A percentile compares a stretch with the other conserved stretches of the same genome.
phyloP scores from a whole-genome alignment of 2,329 filamentous ascomycete species.

The Paraphoma sp. region DNA sequence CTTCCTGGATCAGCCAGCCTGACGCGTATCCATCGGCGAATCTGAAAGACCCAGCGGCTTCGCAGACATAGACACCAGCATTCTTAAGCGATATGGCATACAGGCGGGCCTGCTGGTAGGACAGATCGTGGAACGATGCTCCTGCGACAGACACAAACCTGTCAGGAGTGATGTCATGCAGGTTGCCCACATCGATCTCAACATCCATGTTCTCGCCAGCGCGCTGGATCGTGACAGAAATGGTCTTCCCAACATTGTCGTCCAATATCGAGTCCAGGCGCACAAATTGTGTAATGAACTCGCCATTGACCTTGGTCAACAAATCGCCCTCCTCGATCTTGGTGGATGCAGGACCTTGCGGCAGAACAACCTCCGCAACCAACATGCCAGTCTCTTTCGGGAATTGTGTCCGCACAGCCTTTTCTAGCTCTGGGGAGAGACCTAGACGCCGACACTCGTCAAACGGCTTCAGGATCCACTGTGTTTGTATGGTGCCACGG shows the following conservation, averaged over 20 bases:
- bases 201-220: conserved; percentile 88
- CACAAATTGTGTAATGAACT: conserved; percentile 92
- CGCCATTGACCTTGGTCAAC: conserved; percentile 88
- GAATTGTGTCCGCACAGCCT: conserved; percentile 79
- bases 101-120: conserved; percentile 95
- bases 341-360: conserved; percentile 83
- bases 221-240: conserved; percentile 83
- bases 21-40: conserved; percentile 86
- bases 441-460: conserved; percentile 94
- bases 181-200: conserved; percentile 82
- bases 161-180: conserved; percentile 94
- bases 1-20: conserved; percentile 90
- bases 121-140: conserved; percentile 92
- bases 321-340: conserved; percentile 96
- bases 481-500: conserved; percentile 97
- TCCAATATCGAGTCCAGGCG: conserved; percentile 91
- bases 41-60: conserved; percentile 92
- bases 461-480: conserved; percentile 96
- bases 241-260: conserved; percentile 78
- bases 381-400: conserved; percentile 97
- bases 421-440: conserved; percentile 84
- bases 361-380: conserved; percentile 92
- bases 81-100: conserved; percentile 87
- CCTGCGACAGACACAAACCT: conserved; percentile 94
- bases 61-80: conserved; percentile 87